Base-by-base conservation (phyloP, 805 yeast genomes). In the Wickerhamomyces alni region DNA sequence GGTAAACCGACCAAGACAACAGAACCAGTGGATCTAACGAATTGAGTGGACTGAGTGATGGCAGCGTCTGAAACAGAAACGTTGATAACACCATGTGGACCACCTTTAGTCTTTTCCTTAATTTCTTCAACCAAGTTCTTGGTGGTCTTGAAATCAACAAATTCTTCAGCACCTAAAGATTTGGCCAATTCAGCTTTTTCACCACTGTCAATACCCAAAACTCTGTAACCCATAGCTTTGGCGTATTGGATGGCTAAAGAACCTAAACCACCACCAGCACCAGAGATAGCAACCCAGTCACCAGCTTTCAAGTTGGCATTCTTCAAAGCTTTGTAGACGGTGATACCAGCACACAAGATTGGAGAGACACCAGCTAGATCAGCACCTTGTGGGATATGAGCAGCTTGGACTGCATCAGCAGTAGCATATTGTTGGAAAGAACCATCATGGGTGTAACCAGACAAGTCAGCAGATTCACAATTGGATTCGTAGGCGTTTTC, bases 371-470 rank as follows among this genome's bases (percentile, higher is more conserved):
- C 71, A 38, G 89, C 87, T 52, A 85, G 72, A 58, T 87, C 88
- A 24, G 84, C 67, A 38, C 80, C 83, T 53, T 69, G 58, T 36
- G 93, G 88, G 52, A 86, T 77, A 50, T 72, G 68, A 19, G 94
- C 94, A 24, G 93, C 94, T 58, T 86, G 93, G 38, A 82, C 74
- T 32, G 91, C 91, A 61, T 85, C 89, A 27, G 91, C 95, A 36
- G 89, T 79, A 36, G 87, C 87, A 61, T 85, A 87, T 66, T 86
- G 86, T 65, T 87, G 95, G 80, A 87, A 85, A 17, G 93, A 78
- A 48, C 95, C 95, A 62, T 87, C 91, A 57, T 80, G 87, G 27
- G 88, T 82, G 75, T 83, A 86, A 51, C 95, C 95, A 17, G 89
- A 80, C 58, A 85, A 72, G 49, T 77, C 55, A 61, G 77, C 63